Evolutionary conservation across 2,329 filamentous ascomycete species (phyloP), one percentile per base, ranked within the genome.

Genomic region (Pyricularia sp.): DNA sequence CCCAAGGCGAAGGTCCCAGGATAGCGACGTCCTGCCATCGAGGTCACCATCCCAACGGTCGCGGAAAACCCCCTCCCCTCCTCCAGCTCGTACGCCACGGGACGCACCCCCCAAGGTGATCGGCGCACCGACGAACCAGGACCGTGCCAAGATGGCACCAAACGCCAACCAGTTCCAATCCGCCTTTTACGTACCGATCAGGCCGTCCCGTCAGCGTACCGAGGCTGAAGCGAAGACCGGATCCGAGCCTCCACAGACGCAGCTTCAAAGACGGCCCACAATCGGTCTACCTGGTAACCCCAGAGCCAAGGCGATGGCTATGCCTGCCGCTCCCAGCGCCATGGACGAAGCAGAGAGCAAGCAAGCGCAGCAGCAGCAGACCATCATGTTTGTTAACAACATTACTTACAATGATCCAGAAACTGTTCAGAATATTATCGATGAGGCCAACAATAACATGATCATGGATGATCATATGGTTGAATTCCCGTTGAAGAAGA

Each of bases 341-440:
- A 20, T 68, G 76, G 2, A 70, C 72, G 17, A 73, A 75, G 31
- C 79, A 79, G 14, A 71, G 73, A 9, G 26, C 70, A 31, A 28
- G 31, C 36, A 20, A 55, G 42, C 7, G 31, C 58, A 26, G 67
- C 33, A 25, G 28, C 59, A 82, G 28, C 81, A 83, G 69, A 86
- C 82, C 4, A 81, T 87, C 64, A 83, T 88, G 81, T 82, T 86
- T 68, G 76, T 88, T 66, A 87, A 86, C 70, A 80, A 83, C 66
- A 85, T 87, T 68, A 79, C 84, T 50, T 87, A 86, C 71, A 79
- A 87, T 68, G 79, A 88, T 69, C 84, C 85, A 0, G 76, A 73
- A 31, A 75, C 78, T 1, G 83, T 88, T 2, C 78, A 82, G 67
- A 80, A 78, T 28, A 84, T 87, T 70, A 81, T 86, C 50, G 79